Conservation (phyloP, 2,329 filamentous ascomycete genomes). For the Hyphodiscus sp. region DNA sequence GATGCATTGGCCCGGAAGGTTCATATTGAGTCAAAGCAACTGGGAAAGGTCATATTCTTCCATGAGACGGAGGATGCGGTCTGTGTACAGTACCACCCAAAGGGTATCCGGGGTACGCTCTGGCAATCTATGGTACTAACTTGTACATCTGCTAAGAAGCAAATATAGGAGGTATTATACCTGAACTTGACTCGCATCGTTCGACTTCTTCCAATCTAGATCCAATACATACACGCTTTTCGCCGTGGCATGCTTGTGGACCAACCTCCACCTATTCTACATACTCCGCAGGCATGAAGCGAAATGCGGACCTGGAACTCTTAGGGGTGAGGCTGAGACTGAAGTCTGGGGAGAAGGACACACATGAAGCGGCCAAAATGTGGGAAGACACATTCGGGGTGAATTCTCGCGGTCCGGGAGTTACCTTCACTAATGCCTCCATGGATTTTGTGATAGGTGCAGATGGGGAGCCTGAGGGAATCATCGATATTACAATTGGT, state of each 20-base stretch:
- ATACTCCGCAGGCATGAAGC: slow-evolving; percentile 34
- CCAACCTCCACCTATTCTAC: slow-evolving; percentile 17
- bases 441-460: slow-evolving; percentile 31
- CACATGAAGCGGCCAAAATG: slow-evolving; percentile 32
- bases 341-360: slow-evolving; percentile 31
- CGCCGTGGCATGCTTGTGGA: slow-evolving; percentile 38
- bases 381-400: slow-evolving; percentile 37
- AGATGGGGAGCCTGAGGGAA: slow-evolving; percentile 30
- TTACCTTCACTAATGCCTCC: slow-evolving; percentile 30
- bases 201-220: slow-evolving; percentile 17
- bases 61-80: slow-evolving; percentile 30
- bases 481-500: slow-evolving; percentile 34
- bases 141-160: background rate
- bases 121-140: background rate
- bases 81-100: slow-evolving; percentile 40
- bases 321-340: slow-evolving; percentile 31
- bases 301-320: slow-evolving; percentile 10
- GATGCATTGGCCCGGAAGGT: slow-evolving; percentile 33
- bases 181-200: slow-evolving; percentile 17
- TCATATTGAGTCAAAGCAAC: slow-evolving; percentile 31
- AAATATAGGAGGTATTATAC: slow-evolving; percentile 11
- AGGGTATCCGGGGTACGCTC: slow-evolving; percentile 28
- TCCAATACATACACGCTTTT: slow-evolving; percentile 34
- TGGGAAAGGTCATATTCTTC: slow-evolving; percentile 34
- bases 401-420: slow-evolving; percentile 10